Base-by-base conservation (phyloP, 768 basidiomycete species). In the Mycena vitilis region DNA sequence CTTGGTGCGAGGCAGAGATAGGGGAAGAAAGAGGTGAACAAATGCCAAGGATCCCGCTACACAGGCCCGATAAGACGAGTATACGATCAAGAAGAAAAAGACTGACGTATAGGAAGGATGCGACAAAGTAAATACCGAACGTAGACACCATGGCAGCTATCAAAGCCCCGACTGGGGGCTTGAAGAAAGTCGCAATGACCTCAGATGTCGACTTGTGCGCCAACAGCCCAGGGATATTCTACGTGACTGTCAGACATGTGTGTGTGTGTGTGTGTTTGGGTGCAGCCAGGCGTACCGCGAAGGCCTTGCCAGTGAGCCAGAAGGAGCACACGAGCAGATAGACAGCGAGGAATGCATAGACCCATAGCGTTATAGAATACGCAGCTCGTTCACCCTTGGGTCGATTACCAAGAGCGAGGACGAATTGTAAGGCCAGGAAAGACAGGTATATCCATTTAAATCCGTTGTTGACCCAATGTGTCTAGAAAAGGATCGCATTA, bases 41-140 rank as follows among this genome's bases (percentile, higher is more conserved):
- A 92, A 80, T 98, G 96, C 96, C 96, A 98, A 6, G 96, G 96
- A 80, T 98, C 96, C 69, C 94, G 90, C 93, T 95, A 68, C 13
- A 66, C 22, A 9, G n/a, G n/a, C n/a, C 30, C n/a, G n/a, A 40
- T 63, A 22, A 51, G 65, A 25, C 16, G 20, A 15, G 15, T 16
- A 2, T 16, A 7, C 12, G 18, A 47, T n/a, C 23, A 23, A 34
- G 38, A 23, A 42, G 3, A 16, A 23, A 40, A 18, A 16, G 4
- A 23, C 66, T 58, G 22, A 70, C 69, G 45, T 71, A 71, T 60
- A 71, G 63, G 71, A 95, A 86, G 0, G 94, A 96, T 4, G 95
- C 88, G 25, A 91, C 75, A 71, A 95, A 84, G 83, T 96, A 96
- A 66, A 96, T 30, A 87, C 95, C 96, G 73, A 94, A 95, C 2